Conservation (phyloP, 1,139 yeast genomes). For the Diutina mesorugosa region DNA sequence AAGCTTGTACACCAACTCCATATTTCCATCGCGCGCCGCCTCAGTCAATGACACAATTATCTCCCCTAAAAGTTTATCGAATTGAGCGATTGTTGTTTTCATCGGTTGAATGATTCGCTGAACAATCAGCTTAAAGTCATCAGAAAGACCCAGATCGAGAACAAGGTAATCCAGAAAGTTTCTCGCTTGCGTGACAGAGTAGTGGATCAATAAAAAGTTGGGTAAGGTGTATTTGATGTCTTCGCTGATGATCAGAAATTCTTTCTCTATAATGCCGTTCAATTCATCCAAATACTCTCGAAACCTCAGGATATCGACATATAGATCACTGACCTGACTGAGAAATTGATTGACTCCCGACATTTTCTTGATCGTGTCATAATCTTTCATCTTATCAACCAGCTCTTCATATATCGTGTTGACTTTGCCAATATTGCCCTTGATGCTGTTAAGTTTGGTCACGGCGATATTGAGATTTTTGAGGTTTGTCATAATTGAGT, state of each 20-base stretch:
- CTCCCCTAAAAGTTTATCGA: conserved; percentile 53
- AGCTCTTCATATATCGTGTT: conserved; percentile 43
- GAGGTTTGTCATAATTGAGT: conserved; percentile 31
- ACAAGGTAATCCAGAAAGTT: conserved; percentile 70
- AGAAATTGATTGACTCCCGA: conserved; percentile 63
- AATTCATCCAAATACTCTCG: conserved; percentile 37
- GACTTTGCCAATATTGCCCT: conserved; percentile 45
- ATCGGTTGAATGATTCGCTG: conserved; percentile 43
- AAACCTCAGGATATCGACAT: conserved; percentile 49
- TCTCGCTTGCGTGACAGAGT: conserved; percentile 52
- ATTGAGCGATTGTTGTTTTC: conserved; percentile 37
- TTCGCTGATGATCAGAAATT: conserved; percentile 33
- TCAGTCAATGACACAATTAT: conserved; percentile 57
- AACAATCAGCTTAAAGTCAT: conserved; percentile 62
- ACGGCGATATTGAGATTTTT: conserved; percentile 23
- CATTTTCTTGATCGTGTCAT: conserved; percentile 45
- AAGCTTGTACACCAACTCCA: conserved; percentile 53
- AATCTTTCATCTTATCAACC: conserved; percentile 38
- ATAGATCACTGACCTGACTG: conserved; percentile 53
- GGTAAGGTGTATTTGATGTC: conserved; percentile 47
- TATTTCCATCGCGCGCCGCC: conserved; percentile 53
- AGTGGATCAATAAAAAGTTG: conserved; percentile 56
- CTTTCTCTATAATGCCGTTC: conserved; percentile 39
- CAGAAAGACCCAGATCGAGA: conserved; percentile 43
- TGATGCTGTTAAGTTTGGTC: conserved; percentile 31